phyloP scores from a whole-genome alignment of 169 alveolate species.

The Plasmodium malariae region DNA sequence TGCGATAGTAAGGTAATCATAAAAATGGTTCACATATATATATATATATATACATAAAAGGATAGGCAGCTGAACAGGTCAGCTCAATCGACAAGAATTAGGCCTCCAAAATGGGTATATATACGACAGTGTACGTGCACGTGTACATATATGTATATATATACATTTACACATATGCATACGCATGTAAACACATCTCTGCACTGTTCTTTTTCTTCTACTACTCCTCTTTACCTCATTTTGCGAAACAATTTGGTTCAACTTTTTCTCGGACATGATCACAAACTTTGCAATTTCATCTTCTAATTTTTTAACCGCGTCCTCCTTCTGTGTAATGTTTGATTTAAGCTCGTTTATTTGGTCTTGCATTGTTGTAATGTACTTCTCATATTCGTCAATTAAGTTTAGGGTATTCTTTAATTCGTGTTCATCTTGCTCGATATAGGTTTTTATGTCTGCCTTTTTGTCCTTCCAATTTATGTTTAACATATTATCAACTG shows the following conservation, averaged over 20 bases:
- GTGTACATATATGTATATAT: background rate
- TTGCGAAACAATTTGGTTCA: conserved; percentile 18
- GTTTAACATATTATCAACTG: conserved; percentile 63
- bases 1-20: background rate
- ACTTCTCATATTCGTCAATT: conserved; percentile 50
- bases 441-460: conserved; percentile 24
- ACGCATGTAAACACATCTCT: background rate
- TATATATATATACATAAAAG: background rate
- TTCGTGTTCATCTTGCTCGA: conserved; percentile 60
- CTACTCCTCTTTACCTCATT: conserved; percentile 20
- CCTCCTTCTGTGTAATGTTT: conserved; percentile 9
- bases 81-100: too few relatives aligned
- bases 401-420: conserved; percentile 29
- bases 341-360: conserved; percentile 38
- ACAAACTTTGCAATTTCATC: conserved; percentile 43
- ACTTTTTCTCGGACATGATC: conserved; percentile 12
- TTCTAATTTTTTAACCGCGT: conserved; percentile 9
- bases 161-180: background rate
- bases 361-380: conserved; percentile 12
- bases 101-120: background rate
- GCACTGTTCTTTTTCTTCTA: too few relatives aligned
- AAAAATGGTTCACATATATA: background rate
- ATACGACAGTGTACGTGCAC: background rate
- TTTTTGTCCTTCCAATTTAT: conserved; percentile 51
- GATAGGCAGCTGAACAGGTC: background rate